Percentiles rank a stretch among this genome's conserved stretches.
Evolutionary conservation across 208 protist species (phyloP).

Genomic region (Vickermania spadyakhi): DNA sequence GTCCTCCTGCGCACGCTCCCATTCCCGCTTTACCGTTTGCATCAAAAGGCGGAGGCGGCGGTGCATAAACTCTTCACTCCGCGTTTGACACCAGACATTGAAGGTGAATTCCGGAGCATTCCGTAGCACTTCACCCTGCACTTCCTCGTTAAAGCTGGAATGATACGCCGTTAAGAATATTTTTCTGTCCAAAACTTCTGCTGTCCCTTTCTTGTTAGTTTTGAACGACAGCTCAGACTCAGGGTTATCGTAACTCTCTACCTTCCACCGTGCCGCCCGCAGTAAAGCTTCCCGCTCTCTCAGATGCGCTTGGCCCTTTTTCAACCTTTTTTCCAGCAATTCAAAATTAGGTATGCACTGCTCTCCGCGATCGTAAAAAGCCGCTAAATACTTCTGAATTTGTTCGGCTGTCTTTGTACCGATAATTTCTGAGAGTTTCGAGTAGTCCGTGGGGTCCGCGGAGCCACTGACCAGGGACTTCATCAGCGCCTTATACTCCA

Average conservation of each 20-base stretch:
- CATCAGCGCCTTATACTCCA: conserved; percentile 54
- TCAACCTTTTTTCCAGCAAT: conserved; percentile 43
- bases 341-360: conserved; percentile 65
- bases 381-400: conserved; percentile 71
- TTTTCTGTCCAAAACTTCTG: conserved; percentile 38
- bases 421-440: conserved; percentile 18
- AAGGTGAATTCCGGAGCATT: conserved; percentile 62
- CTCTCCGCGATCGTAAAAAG: conserved; percentile 65
- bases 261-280: conserved; percentile 71
- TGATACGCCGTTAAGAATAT: conserved; percentile 74
- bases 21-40: conserved; percentile 60
- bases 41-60: conserved; percentile 42
- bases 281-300: conserved; percentile 32
- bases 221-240: conserved; percentile 56
- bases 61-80: conserved; percentile 43
- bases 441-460: conserved; percentile 60
- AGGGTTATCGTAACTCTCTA: conserved; percentile 58
- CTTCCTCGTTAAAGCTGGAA: conserved; percentile 38
- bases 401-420: conserved; percentile 54
- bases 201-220: conserved; percentile 1
- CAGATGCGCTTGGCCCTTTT: conserved; percentile 27
- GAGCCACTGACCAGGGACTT: conserved; percentile 30
- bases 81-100: conserved; percentile 76
- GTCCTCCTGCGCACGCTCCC: conserved; percentile 33
- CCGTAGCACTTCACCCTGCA: conserved; percentile 28